phyloP scores from a whole-genome alignment of 2,329 filamentous ascomycete genomes.

The Cytospora piceicola region DNA sequence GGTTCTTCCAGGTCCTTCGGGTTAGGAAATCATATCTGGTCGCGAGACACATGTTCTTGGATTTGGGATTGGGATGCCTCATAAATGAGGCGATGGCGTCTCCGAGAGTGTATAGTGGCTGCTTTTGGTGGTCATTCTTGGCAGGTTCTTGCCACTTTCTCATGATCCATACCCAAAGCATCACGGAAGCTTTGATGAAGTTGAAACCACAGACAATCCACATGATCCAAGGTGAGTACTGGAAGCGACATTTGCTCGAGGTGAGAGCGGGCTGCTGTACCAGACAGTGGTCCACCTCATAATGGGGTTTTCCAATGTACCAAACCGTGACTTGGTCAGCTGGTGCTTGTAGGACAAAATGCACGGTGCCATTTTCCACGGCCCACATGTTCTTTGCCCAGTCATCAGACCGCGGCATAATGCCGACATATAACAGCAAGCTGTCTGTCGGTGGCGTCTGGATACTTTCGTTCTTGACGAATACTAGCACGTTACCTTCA shows the following conservation, averaged over 20 bases:
- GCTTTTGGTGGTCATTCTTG: slow-evolving; percentile 4
- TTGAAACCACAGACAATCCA: slow-evolving; percentile 33
- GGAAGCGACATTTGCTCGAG: slow-evolving; percentile 32
- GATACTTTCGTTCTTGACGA: slow-evolving; percentile 32
- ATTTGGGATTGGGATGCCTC: neutral
- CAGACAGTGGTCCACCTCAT: slow-evolving; percentile 36
- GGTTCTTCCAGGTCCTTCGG: neutral
- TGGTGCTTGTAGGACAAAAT: slow-evolving; percentile 11
- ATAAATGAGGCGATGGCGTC: slow-evolving; percentile 19
- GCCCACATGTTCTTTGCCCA: slow-evolving; percentile 39
- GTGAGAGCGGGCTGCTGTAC: slow-evolving; percentile 30
- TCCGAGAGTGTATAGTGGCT: slow-evolving; percentile 34
- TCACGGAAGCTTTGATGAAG: slow-evolving; percentile 32
- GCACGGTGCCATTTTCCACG: slow-evolving; percentile 32
- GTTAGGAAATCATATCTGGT: neutral
- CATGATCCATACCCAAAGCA: slow-evolving; percentile 32
- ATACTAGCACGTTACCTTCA: slow-evolving; percentile 33
- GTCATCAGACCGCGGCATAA: slow-evolving; percentile 33
- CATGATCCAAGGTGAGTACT: slow-evolving; percentile 36
- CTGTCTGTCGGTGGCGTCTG: slow-evolving; percentile 30
- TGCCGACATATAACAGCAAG: slow-evolving; percentile 33
- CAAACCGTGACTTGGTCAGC: slow-evolving; percentile 29
- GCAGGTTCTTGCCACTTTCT: neutral
- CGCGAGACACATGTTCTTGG: neutral
- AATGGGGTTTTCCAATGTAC: slow-evolving; percentile 33